Conservation (phyloP, 2,329 filamentous ascomycete genomes). For the Aspergillus fumigatus region DNA sequence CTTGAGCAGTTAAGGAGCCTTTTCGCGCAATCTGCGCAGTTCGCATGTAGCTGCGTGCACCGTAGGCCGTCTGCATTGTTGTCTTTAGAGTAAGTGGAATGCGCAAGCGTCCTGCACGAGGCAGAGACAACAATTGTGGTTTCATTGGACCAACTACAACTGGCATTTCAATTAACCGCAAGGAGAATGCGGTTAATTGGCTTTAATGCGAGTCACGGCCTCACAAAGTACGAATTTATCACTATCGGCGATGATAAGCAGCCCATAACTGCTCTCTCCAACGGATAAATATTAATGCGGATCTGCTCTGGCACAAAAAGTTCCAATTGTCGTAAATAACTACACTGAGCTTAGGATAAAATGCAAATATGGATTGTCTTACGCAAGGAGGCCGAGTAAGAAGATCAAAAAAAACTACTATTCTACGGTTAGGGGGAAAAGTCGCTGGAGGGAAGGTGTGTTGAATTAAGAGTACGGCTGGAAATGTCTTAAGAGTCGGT, state of each 20-base stretch:
- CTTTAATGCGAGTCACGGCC: not conserved
- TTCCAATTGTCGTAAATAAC: not conserved
- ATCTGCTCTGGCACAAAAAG: not conserved
- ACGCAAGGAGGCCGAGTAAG: not conserved
- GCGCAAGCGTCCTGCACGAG: conserved; percentile 20
- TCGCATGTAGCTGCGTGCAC: conserved; percentile 22
- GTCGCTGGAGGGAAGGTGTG: not conserved
- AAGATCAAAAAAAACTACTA: not conserved
- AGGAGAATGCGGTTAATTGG: not conserved
- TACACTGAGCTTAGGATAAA: not conserved
- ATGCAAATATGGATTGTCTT: not conserved
- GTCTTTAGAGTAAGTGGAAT: conserved; percentile 4
- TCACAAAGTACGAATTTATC: not conserved
- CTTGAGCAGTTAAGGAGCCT: conserved; percentile 9
- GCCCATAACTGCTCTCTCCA: conserved; percentile 5
- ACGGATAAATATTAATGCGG: conserved; percentile 24
- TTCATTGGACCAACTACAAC: conserved; percentile 20
- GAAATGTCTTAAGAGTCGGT: not conserved
- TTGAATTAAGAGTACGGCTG: not conserved
- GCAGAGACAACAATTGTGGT: conserved; percentile 18
- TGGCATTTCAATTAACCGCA: conserved; percentile 4
- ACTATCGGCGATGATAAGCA: conserved; percentile 16
- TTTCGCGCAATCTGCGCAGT: conserved; percentile 16
- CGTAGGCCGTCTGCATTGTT: conserved; percentile 12
- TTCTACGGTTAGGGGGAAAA: not conserved